Evolutionary conservation across 306 rosid genomes (phyloP).

Genomic region (Arachis stenosperma): DNA sequence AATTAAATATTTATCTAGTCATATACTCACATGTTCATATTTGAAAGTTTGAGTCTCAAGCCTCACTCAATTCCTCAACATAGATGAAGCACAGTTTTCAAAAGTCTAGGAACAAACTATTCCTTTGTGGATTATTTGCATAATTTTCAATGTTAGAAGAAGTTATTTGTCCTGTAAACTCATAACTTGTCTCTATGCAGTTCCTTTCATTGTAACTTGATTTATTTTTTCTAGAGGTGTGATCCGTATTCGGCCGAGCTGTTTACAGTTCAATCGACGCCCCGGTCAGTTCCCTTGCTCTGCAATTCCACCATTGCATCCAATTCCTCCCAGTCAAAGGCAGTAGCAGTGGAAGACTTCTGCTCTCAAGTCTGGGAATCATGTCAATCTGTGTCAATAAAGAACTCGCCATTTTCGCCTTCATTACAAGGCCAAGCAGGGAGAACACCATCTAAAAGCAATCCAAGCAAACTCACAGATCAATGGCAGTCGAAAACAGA

Average conservation of each 20-base stretch:
- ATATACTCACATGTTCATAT: background rate
- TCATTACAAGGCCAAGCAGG: constrained; percentile 67
- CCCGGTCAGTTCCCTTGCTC: constrained; percentile 74
- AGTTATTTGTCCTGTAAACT: background rate
- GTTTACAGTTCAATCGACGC: constrained; percentile 53
- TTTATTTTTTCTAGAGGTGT: constrained; percentile 59
- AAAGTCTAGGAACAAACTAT: no score
- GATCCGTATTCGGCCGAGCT: constrained; percentile 88
- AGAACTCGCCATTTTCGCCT: constrained; percentile 84
- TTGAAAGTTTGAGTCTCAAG: background rate
- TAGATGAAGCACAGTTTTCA: no score
- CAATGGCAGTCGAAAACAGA: constrained; percentile 79
- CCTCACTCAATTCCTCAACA: no score
- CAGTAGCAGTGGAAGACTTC: constrained; percentile 49
- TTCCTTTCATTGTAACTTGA: constrained; percentile 30
- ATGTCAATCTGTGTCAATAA: constrained; percentile 70
- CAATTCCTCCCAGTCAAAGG: constrained; percentile 73
- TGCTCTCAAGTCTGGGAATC: constrained; percentile 85
- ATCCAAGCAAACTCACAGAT: constrained; percentile 56
- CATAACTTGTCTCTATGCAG: constrained; percentile 13
- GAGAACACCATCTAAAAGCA: constrained; percentile 48
- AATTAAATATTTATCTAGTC: no score
- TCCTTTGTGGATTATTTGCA: background rate
- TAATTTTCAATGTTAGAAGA: background rate
- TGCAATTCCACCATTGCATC: constrained; percentile 73